A percentile compares a stretch with the other conserved stretches of the same genome.
phyloP scores from a whole-genome alignment of 1,284 basidiomycete species.

The Marasmius fiardii region DNA sequence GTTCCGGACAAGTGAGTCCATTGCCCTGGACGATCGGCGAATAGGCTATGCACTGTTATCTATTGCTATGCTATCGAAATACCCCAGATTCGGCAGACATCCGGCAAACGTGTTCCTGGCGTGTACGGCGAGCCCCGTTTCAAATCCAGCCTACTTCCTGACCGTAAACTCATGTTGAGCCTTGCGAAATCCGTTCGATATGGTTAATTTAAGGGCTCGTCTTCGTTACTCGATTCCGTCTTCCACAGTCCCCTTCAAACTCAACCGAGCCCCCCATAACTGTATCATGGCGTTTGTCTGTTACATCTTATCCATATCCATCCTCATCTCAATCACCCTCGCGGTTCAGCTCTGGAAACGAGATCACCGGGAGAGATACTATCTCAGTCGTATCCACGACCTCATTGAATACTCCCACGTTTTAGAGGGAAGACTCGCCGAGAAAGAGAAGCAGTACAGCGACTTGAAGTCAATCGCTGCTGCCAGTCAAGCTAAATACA shows the following conservation, averaged over 20 bases:
- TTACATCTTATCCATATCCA: not conserved
- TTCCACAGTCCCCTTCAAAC: not conserved
- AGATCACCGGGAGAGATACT: not conserved
- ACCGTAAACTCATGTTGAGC: not conserved
- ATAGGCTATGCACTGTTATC: no score
- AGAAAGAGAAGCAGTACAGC: conserved; percentile 5
- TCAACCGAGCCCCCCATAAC: not conserved
- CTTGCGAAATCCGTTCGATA: not conserved
- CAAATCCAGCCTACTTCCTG: not conserved
- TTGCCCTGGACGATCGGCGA: no score
- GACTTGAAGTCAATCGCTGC: conserved; percentile 7
- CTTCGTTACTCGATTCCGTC: not conserved
- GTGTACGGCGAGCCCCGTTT: not conserved
- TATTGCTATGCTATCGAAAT: not conserved
- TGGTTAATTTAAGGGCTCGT: not conserved
- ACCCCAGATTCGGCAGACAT: not conserved
- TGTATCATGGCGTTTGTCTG: not conserved
- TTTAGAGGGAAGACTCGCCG: conserved; percentile 8
- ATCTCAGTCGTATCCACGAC: conserved; percentile 3
- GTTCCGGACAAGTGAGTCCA: no score
- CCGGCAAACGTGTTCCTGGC: not conserved
- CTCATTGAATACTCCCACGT: conserved; percentile 3
- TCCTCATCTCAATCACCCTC: not conserved
- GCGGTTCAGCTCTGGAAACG: not conserved
- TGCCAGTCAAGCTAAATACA: conserved; percentile 14